phyloP scores from a whole-genome alignment of 2,329 filamentous ascomycete genomes.

The Fusarium phyllophilum region DNA sequence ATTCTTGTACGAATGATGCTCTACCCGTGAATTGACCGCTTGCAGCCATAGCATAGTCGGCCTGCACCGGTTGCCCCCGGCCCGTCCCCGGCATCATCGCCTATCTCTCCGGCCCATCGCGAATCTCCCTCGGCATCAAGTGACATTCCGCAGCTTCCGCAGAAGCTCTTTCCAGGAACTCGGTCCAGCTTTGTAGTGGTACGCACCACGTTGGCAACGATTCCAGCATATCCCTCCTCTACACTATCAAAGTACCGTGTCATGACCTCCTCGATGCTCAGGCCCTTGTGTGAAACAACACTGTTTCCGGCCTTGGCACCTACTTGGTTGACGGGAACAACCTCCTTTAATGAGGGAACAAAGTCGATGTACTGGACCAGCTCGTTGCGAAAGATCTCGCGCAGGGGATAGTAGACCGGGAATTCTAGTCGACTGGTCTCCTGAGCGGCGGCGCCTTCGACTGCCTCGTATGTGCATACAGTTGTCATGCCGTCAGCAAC shows the following conservation, averaged over 20 bases:
- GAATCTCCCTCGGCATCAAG: slow-evolving; percentile 72
- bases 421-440: slow-evolving; percentile 42
- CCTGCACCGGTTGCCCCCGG: slow-evolving; percentile 16
- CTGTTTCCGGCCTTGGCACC: slow-evolving; percentile 42
- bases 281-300: slow-evolving; percentile 74
- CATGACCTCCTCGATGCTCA: slow-evolving; percentile 93
- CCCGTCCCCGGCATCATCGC: slow-evolving; percentile 49
- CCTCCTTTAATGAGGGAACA: slow-evolving; percentile 60
- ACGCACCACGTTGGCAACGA: slow-evolving; percentile 94
- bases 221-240: slow-evolving; percentile 85
- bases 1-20: neutral
- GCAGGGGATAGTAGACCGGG: slow-evolving; percentile 78
- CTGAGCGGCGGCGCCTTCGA: slow-evolving; percentile 34
- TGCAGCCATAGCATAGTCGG: slow-evolving; percentile 78
- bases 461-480: slow-evolving; percentile 45
- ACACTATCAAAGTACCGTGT: slow-evolving; percentile 83
- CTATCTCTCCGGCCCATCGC: slow-evolving; percentile 71
- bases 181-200: slow-evolving; percentile 84
- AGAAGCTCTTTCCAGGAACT: slow-evolving; percentile 55
- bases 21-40: slow-evolving; percentile 68
- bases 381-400: slow-evolving; percentile 87
- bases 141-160: slow-evolving; percentile 76
- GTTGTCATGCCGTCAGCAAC: slow-evolving; percentile 75
- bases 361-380: slow-evolving; percentile 72
- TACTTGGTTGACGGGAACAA: slow-evolving; percentile 55